phyloP scores from a whole-genome alignment of 768 basidiomycete genomes.

The Amanita exitialis region DNA sequence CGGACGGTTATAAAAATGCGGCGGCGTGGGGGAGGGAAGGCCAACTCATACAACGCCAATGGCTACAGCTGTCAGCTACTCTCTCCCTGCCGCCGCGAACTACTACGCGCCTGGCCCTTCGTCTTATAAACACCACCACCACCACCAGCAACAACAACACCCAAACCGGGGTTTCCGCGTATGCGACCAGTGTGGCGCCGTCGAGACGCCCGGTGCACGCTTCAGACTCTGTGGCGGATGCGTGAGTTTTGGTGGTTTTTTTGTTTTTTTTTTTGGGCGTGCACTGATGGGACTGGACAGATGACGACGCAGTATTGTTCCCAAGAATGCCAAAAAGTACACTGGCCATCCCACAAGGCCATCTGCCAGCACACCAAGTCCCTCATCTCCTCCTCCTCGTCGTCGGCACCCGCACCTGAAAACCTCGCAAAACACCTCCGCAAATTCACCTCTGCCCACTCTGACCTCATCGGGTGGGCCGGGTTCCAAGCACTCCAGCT shows the following conservation, averaged over 20 bases:
- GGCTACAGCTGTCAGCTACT: constrained; percentile 24
- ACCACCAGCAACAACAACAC: constrained; percentile 24
- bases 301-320: constrained; percentile 86
- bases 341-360: constrained; percentile 70
- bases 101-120: constrained; percentile 42
- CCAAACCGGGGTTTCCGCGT: constrained; percentile 63
- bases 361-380: constrained; percentile 74
- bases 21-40: not conserved
- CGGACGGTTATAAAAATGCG: not conserved
- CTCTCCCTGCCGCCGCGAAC: constrained; percentile 72
- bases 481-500: constrained; percentile 81
- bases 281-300: too few relatives aligned
- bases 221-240: constrained; percentile 81
- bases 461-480: constrained; percentile 64
- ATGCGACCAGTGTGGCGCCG: constrained; percentile 68
- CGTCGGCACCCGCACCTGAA: constrained; percentile 34
- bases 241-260: too few relatives aligned
- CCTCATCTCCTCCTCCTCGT: constrained; percentile 41
- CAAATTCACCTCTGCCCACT: constrained; percentile 71
- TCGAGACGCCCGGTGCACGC: constrained; percentile 53
- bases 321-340: constrained; percentile 64
- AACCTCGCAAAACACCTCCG: constrained; percentile 64
- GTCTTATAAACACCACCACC: not conserved
- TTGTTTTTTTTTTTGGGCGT: too few relatives aligned
- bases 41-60: not conserved